phyloP scores from a whole-genome alignment of 2,329 filamentous ascomycete species.

The Emergomyces orientalis region DNA sequence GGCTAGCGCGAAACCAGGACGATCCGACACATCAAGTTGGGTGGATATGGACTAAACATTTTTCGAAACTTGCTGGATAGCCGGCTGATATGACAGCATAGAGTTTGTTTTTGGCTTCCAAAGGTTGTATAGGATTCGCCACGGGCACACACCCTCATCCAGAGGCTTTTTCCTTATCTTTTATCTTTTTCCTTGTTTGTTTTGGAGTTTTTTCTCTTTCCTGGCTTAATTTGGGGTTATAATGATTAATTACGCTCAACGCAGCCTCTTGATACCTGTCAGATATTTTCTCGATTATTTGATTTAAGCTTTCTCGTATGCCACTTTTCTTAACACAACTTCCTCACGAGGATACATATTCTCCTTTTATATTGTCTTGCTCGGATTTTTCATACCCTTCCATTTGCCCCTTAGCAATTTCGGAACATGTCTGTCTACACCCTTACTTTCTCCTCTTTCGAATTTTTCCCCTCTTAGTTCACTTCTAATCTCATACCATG shows the following conservation, averaged over 20 bases:
- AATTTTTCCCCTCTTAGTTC: background rate
- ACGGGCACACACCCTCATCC: background rate
- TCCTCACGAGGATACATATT: background rate
- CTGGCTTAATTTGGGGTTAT: background rate
- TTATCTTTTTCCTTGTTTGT: background rate
- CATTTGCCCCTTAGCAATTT: background rate
- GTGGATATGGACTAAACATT: conserved; percentile 99
- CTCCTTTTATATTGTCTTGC: background rate
- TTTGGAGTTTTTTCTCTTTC: background rate
- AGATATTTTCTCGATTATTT: background rate
- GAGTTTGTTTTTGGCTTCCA: background rate
- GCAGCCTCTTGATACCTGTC: background rate
- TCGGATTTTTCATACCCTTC: background rate
- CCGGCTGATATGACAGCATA: background rate
- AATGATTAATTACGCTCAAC: background rate
- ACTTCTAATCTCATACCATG: background rate
- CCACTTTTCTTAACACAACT: no score
- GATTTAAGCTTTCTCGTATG: background rate
- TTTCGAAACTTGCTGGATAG: conserved; percentile 48
- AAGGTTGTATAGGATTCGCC: background rate
- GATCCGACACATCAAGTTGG: conserved; percentile 69
- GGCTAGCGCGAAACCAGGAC: conserved; percentile 96
- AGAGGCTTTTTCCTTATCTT: background rate
- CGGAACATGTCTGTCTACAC: background rate
- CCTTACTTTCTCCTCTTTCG: background rate